Evolutionary conservation across 257 asterid genomes (phyloP), one percentile per base, ranked within the genome.

Genomic region (Cynanchum wilfordii): DNA sequence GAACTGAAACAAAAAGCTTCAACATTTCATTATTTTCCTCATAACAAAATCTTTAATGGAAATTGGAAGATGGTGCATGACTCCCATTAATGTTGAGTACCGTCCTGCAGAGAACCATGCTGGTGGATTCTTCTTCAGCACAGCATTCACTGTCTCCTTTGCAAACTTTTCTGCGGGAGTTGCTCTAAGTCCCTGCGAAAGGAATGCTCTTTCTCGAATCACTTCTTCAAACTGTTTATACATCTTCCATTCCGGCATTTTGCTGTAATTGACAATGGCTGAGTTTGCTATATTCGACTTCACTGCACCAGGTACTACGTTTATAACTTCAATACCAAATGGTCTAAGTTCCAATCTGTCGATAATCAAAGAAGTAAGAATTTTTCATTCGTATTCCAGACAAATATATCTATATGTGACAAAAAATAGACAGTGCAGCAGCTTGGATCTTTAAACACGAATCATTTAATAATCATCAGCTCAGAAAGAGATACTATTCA

Each of bases 171-270:
- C 87, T 13, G 99, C 72, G 33, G 97, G 84, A 47, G 96, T 86
- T n/a, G 99, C 88, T 56, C 80, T 83, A 9, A 81, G 60, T 52
- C 86, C 81, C 74, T 91, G 99, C 5, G 98, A 89, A 17, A 80
- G 19, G 0, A 66, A 17, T 47, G 97, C 99, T 72, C 99, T 84
- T 27, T 83, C 88, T 77, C 85, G 79, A 64, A 94, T 94, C 12
- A 87, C 84, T 66, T 80, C 91, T 72, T 82, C 88, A 64, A 86
- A 94, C 70, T 64, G 82, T 84, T 94, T 91, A 88, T 86, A 94
- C 66, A 89, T 68, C 78, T 91, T 88, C 98, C 96, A 94, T 65
- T 91, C 98, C 0, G 99, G 99, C 99, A 89, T 89, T 70, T 70
- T 75, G 33, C 25, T 81, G 83, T 87, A 86, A 58, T 10, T 74